Percentiles rank a stretch among this genome's conserved stretches.
Evolutionary conservation across 495 filamentous ascomycete genomes (phyloP).

Genomic region (Chaetomium fimeti): DNA sequence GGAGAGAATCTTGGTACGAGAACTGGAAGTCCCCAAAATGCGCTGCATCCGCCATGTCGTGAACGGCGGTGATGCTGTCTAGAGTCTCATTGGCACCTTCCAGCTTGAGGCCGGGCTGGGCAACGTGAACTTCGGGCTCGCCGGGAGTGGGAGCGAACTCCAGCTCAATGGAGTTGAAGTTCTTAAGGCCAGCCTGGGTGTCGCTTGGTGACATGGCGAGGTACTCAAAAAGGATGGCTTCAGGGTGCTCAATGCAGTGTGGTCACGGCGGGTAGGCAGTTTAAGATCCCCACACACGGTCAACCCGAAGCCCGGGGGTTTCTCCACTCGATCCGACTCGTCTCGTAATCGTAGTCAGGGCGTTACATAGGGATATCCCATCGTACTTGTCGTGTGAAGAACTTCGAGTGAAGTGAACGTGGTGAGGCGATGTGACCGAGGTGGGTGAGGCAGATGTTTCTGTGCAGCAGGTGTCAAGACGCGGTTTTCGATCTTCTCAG

Average conservation of each 20-base stretch:
- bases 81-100: slow-evolving; percentile 32
- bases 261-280: slow-evolving; percentile 3
- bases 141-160: slow-evolving; percentile 31
- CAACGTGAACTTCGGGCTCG: slow-evolving; percentile 26
- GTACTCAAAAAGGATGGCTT: neutral
- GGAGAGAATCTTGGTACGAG: slow-evolving; percentile 42
- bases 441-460: neutral
- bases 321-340: slow-evolving; percentile 32
- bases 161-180: slow-evolving; percentile 32
- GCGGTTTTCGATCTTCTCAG: neutral
- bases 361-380: slow-evolving; percentile 27
- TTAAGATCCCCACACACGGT: slow-evolving; percentile 28
- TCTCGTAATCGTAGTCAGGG: slow-evolving; percentile 22
- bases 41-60: slow-evolving; percentile 38
- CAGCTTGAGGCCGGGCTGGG: slow-evolving; percentile 35
- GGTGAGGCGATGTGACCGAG: no score
- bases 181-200: slow-evolving; percentile 25
- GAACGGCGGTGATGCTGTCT: slow-evolving; percentile 34
- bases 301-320: slow-evolving; percentile 19
- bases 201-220: slow-evolving; percentile 35
- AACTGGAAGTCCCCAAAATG: slow-evolving; percentile 51
- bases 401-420: neutral
- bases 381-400: slow-evolving; percentile 20
- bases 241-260: neutral
- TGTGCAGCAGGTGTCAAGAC: neutral